These are phyloP conservation scores for Arabidopsis hybrid DNA, from an alignment of 441 rosid species.

Conservation along the genomic window DNA sequence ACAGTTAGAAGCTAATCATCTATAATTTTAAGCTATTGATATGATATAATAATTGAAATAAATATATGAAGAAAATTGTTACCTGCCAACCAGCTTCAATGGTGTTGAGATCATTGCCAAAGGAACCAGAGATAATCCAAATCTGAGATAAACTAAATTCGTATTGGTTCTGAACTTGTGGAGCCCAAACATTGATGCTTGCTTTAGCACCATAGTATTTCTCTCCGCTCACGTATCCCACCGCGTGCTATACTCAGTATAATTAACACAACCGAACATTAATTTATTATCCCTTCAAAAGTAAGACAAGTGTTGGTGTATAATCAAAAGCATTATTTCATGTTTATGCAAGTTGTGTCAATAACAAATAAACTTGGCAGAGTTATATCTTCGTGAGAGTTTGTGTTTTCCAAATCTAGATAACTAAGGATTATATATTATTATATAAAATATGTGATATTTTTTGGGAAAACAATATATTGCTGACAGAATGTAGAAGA, in stretches of 20 bases:
- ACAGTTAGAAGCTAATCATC: too few species aligned
- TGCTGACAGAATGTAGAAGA: conserved; percentile 31
- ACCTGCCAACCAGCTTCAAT: conserved; percentile 81
- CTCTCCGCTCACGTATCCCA: conserved; percentile 91
- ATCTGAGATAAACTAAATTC: conserved; percentile 96
- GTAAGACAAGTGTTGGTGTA: not conserved
- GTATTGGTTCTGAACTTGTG: conserved; percentile 67
- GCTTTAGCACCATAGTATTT: conserved; percentile 97
- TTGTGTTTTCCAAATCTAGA: conserved; percentile 34
- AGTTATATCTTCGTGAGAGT: conserved; percentile 34
- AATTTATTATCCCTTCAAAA: not conserved
- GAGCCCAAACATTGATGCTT: conserved; percentile 96
- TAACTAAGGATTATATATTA: conserved; percentile 8
- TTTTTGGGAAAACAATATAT: too few species aligned
- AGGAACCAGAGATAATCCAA: conserved; percentile 98
- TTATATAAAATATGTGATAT: not conserved
- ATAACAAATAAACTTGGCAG: conserved; percentile 16
- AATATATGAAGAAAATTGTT: not conserved
- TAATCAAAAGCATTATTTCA: not conserved
- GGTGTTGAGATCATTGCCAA: conserved; percentile 71
- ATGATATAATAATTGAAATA: too few species aligned
- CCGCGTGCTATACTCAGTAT: conserved; percentile 76
- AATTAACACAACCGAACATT: not conserved
- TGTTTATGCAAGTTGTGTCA: not conserved
- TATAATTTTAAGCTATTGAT: too few species aligned